Percentiles rank a stretch among this genome's conserved stretches.
These are phyloP conservation scores for Dactylella cylindrospora DNA, from an alignment of 2,329 filamentous ascomycete genomes.

Conservation along the genomic window DNA sequence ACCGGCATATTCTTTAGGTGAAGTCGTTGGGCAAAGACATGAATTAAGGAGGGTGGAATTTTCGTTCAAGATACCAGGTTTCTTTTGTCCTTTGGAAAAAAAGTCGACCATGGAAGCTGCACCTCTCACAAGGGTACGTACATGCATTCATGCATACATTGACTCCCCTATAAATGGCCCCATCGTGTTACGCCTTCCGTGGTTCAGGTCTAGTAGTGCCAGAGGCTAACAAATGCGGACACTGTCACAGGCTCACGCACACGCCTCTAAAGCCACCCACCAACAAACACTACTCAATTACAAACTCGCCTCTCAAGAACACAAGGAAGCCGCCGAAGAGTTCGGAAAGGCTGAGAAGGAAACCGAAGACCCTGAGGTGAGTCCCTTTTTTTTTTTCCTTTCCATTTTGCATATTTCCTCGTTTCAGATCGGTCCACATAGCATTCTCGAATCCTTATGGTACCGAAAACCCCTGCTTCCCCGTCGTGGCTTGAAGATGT, in stretches of 20 bases:
- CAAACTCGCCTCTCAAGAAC: slow-evolving; percentile 44
- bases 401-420: slow-evolving; percentile 33
- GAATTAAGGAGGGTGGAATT: slow-evolving; percentile 44
- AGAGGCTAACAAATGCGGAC: no score
- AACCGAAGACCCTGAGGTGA: slow-evolving; percentile 44
- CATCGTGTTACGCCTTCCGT: background rate
- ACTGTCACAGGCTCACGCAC: slow-evolving; percentile 40
- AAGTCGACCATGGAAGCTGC: slow-evolving; percentile 42
- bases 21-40: no score
- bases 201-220: no score
- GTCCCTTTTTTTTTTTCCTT: slow-evolving; percentile 5
- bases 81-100: slow-evolving; percentile 2
- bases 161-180: background rate
- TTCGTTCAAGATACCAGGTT: slow-evolving; percentile 26
- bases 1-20: no score
- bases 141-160: background rate
- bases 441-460: slow-evolving; percentile 29
- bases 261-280: slow-evolving; percentile 44
- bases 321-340: slow-evolving; percentile 43
- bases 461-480: slow-evolving; percentile 30
- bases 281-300: slow-evolving; percentile 43
- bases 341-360: slow-evolving; percentile 42
- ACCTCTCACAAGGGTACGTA: slow-evolving; percentile 44
- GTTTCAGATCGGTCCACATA: slow-evolving; percentile 20
- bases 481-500: slow-evolving; percentile 41